Evolutionary conservation across 768 basidiomycete genomes (phyloP).

Genomic region (Tricholoma furcatifolium): DNA sequence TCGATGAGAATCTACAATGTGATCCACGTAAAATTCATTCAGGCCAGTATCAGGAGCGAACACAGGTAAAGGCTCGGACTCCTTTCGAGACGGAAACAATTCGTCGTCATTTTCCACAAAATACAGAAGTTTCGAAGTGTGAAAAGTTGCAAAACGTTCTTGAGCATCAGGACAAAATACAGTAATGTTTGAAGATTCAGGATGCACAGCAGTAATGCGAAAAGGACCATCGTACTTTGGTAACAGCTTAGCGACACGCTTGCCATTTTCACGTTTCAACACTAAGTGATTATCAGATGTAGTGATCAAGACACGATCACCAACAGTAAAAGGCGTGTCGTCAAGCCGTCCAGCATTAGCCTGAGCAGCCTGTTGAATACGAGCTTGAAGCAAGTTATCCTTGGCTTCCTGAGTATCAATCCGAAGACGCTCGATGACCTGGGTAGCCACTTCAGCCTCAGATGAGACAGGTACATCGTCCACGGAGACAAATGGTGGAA

Average conservation of each 20-base stretch:
- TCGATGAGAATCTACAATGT: conserved; percentile 23
- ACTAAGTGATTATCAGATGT: conserved; percentile 21
- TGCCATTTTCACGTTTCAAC: conserved; percentile 20
- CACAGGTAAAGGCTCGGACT: conserved; percentile 17
- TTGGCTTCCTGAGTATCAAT: conserved; percentile 2
- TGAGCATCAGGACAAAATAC: conserved; percentile 17
- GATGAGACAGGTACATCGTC: no score
- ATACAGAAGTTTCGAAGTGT: conserved; percentile 25
- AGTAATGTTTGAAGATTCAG: conserved; percentile 16
- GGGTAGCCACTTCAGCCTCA: not conserved
- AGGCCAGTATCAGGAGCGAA: conserved; percentile 20
- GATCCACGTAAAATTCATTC: conserved; percentile 23
- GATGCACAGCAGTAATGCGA: conserved; percentile 15
- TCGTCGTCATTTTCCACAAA: conserved; percentile 28
- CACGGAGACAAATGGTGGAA: conserved; percentile 18
- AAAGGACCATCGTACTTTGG: conserved; percentile 30
- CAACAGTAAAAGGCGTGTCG: not conserved
- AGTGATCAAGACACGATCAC: conserved; percentile 28
- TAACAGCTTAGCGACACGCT: conserved; percentile 37
- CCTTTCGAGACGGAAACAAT: conserved; percentile 26
- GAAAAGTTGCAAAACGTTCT: conserved; percentile 30
- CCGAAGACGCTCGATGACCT: not conserved
- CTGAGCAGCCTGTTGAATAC: conserved; percentile 21
- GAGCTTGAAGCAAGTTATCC: conserved; percentile 17
- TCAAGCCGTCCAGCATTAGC: conserved; percentile 10